Percentiles rank a stretch among this genome's conserved stretches.
phyloP scores from a whole-genome alignment of 2,329 filamentous ascomycete species.

The Fusarium cicatricum region DNA sequence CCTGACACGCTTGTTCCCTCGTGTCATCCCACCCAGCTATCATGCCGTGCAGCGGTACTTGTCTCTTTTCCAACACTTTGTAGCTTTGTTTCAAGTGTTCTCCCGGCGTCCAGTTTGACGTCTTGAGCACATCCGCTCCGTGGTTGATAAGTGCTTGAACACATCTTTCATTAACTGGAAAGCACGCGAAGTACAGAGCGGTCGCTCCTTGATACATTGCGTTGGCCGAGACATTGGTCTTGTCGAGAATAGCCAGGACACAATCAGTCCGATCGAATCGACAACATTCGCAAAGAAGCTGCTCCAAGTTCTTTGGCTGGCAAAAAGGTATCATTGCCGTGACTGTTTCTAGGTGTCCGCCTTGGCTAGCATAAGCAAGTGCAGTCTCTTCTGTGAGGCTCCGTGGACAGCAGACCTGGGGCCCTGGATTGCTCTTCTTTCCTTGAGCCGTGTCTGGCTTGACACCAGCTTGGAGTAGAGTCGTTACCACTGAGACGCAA shows the following conservation, averaged over 20 bases:
- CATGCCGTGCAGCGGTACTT: constrained; percentile 22
- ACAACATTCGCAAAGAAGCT: constrained; percentile 33
- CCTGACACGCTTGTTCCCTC: constrained; percentile 13
- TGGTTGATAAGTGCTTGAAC: constrained; percentile 6
- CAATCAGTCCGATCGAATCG: constrained; percentile 15
- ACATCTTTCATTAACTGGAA: not conserved
- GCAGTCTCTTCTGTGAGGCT: constrained; percentile 14
- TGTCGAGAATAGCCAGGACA: constrained; percentile 16
- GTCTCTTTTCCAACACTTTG: not conserved
- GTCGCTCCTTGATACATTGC: constrained; percentile 15
- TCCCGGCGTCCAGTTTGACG: constrained; percentile 3
- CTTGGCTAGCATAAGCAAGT: constrained; percentile 24
- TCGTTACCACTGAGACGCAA: not conserved
- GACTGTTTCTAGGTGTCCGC: constrained; percentile 24
- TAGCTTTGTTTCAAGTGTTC: no score
- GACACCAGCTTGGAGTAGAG: constrained; percentile 24
- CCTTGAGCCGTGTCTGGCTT: constrained; percentile 20
- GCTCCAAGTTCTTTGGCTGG: constrained; percentile 13
- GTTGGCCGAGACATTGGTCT: constrained; percentile 23
- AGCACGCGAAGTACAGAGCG: constrained; percentile 27
- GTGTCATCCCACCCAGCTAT: constrained; percentile 3
- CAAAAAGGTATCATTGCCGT: constrained; percentile 31
- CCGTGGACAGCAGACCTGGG: no score
- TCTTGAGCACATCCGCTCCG: constrained; percentile 24
- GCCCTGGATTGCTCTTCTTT: no score